Evolutionary conservation across 2,329 filamentous ascomycete species (phyloP).

Genomic region (Verticillium nonalfalfae): DNA sequence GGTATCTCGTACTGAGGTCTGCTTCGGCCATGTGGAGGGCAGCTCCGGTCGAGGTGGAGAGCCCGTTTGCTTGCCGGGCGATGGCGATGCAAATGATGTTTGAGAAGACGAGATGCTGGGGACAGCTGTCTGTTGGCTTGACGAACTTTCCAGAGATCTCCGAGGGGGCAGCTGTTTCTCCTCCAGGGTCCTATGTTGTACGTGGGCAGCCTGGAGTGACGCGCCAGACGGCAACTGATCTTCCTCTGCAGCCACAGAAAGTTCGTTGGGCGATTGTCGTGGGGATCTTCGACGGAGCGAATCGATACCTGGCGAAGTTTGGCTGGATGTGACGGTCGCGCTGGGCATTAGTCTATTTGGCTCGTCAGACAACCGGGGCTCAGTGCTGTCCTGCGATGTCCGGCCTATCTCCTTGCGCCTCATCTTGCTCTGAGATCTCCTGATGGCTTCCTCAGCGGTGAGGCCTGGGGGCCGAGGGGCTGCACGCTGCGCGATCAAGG

Average conservation of each 20-base stretch:
- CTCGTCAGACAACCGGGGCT: constrained; percentile 9
- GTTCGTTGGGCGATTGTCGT: constrained; percentile 18
- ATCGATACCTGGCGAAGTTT: constrained; percentile 44
- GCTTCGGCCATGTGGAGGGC: constrained; percentile 17
- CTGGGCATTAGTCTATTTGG: constrained; percentile 1
- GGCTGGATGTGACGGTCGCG: constrained; percentile 37
- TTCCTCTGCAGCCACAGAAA: not conserved
- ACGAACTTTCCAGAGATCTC: not conserved
- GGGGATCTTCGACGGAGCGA: constrained; percentile 47
- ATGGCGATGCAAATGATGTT: constrained; percentile 3
- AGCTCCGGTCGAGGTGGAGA: not conserved
- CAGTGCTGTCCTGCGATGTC: not conserved
- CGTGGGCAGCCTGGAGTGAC: not conserved
- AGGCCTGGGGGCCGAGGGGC: constrained; percentile 27
- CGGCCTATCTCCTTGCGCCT: constrained; percentile 29
- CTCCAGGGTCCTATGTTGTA: not conserved
- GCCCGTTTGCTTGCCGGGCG: constrained; percentile 1
- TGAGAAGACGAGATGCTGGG: constrained; percentile 1
- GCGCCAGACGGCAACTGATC: not conserved
- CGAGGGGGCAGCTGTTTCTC: not conserved
- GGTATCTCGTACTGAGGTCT: constrained; percentile 19
- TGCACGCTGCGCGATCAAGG: constrained; percentile 25
- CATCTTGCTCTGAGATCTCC: constrained; percentile 22
- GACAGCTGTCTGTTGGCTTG: constrained; percentile 1
- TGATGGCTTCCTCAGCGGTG: constrained; percentile 23